Conservation (phyloP, 768 basidiomycete genomes). For the Tylopilus rubrobrunneus region DNA sequence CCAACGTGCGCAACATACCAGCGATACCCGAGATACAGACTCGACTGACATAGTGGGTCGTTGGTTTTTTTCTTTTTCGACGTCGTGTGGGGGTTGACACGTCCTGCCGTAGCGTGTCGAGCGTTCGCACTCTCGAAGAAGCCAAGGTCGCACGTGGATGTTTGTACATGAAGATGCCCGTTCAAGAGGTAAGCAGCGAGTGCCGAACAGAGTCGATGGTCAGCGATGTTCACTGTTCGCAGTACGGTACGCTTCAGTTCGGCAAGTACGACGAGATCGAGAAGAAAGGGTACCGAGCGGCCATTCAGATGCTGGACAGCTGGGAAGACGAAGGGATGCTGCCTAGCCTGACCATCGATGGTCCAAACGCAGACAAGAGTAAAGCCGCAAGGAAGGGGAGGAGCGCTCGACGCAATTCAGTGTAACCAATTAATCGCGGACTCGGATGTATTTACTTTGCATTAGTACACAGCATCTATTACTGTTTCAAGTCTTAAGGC, state of each 20-base stretch:
- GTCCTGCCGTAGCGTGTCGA: conserved; percentile 68
- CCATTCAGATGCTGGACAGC: conserved; percentile 64
- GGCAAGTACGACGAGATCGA: conserved; percentile 86
- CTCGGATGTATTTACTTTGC: not conserved
- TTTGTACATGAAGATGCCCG: conserved; percentile 92
- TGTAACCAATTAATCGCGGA: conserved; percentile 22
- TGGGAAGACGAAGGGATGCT: conserved; percentile 82
- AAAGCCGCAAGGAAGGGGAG: conserved; percentile 60
- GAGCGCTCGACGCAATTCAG: conserved; percentile 76
- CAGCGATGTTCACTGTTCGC: conserved; percentile 4
- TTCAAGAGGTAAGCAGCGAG: conserved; percentile 66
- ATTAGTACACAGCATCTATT: not conserved
- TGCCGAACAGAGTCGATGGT: not conserved
- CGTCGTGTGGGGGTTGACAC: too few species aligned
- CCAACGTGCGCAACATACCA: conserved; percentile 70
- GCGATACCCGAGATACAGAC: conserved; percentile 92
- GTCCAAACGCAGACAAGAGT: conserved; percentile 40
- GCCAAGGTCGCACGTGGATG: conserved; percentile 89
- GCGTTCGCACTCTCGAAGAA: conserved; percentile 91
- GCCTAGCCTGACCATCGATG: conserved; percentile 70
- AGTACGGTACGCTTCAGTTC: conserved; percentile 93
- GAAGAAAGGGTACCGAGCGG: conserved; percentile 73
- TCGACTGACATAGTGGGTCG: conserved; percentile 87
- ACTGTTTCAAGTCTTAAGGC: not conserved
- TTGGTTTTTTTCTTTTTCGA: not conserved